Evolutionary conservation across 1,284 basidiomycete genomes (phyloP).

Genomic region (Vanrija humicola): DNA sequence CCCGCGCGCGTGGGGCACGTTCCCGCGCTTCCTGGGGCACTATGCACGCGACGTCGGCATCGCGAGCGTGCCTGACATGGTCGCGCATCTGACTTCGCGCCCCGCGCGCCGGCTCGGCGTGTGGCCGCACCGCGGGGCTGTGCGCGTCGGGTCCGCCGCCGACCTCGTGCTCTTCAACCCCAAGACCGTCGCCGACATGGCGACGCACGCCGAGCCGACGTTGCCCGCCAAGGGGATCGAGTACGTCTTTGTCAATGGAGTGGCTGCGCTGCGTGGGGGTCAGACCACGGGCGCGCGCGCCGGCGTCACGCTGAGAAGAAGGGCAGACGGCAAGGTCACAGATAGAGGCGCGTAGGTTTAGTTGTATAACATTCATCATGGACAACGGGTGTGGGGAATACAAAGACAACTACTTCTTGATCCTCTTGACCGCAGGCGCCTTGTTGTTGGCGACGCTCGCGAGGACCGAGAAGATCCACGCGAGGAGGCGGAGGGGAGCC

Average conservation of each 20-base stretch:
- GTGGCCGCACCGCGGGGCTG: conserved; percentile 34
- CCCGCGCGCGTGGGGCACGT: conserved; percentile 42
- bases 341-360: background rate
- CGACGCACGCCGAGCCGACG: conserved; percentile 37
- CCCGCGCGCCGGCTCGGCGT: conserved; percentile 42
- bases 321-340: conserved; percentile 47
- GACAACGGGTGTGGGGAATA: too few species aligned
- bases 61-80: conserved; percentile 30
- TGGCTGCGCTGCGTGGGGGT: conserved; percentile 35
- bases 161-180: conserved; percentile 46
- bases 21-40: conserved; percentile 38
- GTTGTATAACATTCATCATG: too few species aligned
- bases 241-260: conserved; percentile 43
- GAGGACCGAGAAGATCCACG: too few species aligned
- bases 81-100: conserved; percentile 42
- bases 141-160: conserved; percentile 34
- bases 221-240: conserved; percentile 25
- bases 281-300: conserved; percentile 27
- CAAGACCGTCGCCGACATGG: conserved; percentile 26
- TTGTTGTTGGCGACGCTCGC: too few species aligned
- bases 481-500: too few species aligned
- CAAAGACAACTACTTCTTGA: too few species aligned
- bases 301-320: conserved; percentile 43
- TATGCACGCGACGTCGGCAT: conserved; percentile 36
- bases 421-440: too few species aligned